Evolutionary conservation across 257 asterid genomes (phyloP), one percentile per base, ranked within the genome.

Genomic region (Haberlea rhodopensis): DNA sequence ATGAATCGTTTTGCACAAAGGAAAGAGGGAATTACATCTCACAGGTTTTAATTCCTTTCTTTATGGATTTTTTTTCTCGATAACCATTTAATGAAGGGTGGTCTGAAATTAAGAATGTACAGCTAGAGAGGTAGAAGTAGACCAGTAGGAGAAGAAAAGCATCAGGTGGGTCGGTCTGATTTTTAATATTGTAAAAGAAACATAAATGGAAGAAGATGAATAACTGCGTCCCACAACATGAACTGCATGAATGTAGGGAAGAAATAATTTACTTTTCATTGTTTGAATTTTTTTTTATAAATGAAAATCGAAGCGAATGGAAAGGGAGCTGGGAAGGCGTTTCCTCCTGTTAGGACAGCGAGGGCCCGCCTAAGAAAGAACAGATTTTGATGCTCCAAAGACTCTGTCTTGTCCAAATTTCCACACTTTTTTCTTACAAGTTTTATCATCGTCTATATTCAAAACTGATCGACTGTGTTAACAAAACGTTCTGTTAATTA

Each of bases 221-320:
- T 3, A 40, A 40, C 19, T 40, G 49, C 49, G 1, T 13, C 46
- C 46, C 46, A 37, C 46, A 37, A 13, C 46, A 37, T 37, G 46
- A 37, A 37, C 46, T 37, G 46, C 46, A 37, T 37, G 18, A 10
- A 37, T 13, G 46, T 3, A 6, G n/a, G n/a, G n/a, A n/a, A n/a
- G n/a, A n/a, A n/a, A n/a, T n/a, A n/a, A n/a, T n/a, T n/a, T n/a
- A n/a, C n/a, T n/a, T n/a, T n/a, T n/a, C n/a, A n/a, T n/a, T n/a
- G n/a, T n/a, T n/a, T n/a, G n/a, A n/a, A n/a, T n/a, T n/a, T n/a
- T n/a, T n/a, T n/a, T n/a, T n/a, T n/a, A n/a, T n/a, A n/a, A n/a
- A n/a, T 57, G 20, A 55, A 69, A 66, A 75, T 69, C 61, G 15
- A 34, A 34, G 43, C 8, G 43, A 34, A 34, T 34, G 13, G n/a